Evolutionary conservation across 192 early-diverging fungal species (phyloP).

Genomic region (Mortierella alpina): DNA sequence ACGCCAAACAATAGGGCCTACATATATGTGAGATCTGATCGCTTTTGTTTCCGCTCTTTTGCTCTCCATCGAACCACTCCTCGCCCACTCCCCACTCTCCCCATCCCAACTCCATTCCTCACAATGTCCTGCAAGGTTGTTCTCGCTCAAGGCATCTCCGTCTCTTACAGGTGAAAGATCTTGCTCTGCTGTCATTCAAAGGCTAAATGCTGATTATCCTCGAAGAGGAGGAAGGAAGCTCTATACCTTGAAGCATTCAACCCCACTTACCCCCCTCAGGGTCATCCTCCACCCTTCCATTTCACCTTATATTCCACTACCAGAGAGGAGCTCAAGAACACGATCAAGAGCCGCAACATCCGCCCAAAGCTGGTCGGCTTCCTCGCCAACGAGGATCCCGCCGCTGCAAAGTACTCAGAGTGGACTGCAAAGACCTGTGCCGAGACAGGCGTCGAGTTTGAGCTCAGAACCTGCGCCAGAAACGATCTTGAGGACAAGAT

Average conservation of each 20-base stretch:
- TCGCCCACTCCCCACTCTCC: not conserved
- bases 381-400: constrained; percentile 94
- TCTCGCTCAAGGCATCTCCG: constrained; percentile 71
- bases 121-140: constrained; percentile 67
- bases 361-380: constrained; percentile 90
- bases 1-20: too few relatives aligned
- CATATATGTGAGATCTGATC: not conserved
- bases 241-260: not conserved
- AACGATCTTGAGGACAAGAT: constrained; percentile 89
- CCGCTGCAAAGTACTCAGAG: constrained; percentile 92
- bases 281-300: not conserved
- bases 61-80: constrained; percentile 1
- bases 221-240: not conserved
- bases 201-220: too few relatives aligned
- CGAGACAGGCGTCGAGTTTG: constrained; percentile 91
- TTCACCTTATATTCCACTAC: not conserved
- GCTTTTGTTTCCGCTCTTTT: not conserved
- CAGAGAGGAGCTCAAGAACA: constrained; percentile 69
- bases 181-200: too few relatives aligned
- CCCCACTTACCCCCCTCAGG: too few relatives aligned
- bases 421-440: constrained; percentile 95
- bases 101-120: too few relatives aligned
- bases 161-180: constrained; percentile 68
- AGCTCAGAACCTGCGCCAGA: constrained; percentile 84
- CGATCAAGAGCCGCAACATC: constrained; percentile 71